Base-by-base conservation (phyloP, 352 stramenopile species). In the Phytophthora quininea region DNA sequence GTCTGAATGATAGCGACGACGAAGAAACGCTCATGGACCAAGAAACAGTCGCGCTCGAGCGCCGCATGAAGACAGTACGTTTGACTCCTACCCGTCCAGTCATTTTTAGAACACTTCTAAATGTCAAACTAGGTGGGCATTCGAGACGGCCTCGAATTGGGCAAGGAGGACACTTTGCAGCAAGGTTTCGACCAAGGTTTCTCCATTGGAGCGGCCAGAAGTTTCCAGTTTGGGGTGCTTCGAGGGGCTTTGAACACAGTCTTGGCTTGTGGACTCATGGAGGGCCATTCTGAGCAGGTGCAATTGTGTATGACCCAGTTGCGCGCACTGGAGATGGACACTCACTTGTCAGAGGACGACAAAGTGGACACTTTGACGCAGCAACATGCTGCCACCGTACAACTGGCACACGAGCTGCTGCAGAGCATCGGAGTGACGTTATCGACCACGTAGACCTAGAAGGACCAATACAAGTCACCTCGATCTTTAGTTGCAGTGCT, bases 121-220 rank as follows among this genome's bases (percentile, higher is more conserved):
- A 3, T 71, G 63, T 58, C 67, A 58, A 46, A 6, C 24, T 56
- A 93, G 81, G 49, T 86, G 31, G 86, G 86, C 40, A 80, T 92
- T 50, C 86, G 80, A 10, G 84, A 92, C 24, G 84, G 82, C 14
- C 73, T 92, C 32, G 84, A 94, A 42, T 54, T 84, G 7, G 86
- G 82, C 38, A 92, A 94, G 64, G 80, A 94, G 29, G 71, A 77
- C 57, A 86, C 82, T 35, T 56, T 94, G 29, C 86, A 94, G 64
- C 50, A 84, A 59, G 86, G 86, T 32, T 94, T 94, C 49, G 83
- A 92, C 61, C 15, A 61, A 7, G 84, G 86, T 1, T 94, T 91
- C 24, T 51, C 58, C 29, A 15, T 50, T 7, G 84, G 67, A 5
- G 79, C 80, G 10, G 45, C 50, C 0, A 55, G 71, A 1, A 80